Evolutionary conservation across 2,329 filamentous ascomycete genomes (phyloP).

Genomic region (Sporothrix brasiliensis): DNA sequence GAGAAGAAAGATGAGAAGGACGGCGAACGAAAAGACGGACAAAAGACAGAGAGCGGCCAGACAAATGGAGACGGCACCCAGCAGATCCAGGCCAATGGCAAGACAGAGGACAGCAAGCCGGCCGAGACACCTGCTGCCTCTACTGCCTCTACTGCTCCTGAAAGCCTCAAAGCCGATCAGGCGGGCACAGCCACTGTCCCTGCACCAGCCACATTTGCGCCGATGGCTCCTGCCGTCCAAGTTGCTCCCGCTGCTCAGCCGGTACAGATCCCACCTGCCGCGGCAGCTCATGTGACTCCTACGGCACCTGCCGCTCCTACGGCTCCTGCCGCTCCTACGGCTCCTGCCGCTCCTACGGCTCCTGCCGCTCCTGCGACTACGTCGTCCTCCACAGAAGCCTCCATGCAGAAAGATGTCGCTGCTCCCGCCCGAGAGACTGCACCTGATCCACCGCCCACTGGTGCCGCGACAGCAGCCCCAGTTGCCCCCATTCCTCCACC

Average conservation of each 20-base stretch:
- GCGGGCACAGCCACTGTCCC: neutral
- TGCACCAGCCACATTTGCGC: neutral
- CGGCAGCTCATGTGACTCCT: neutral
- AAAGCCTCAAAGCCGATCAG: too few species aligned
- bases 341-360: neutral
- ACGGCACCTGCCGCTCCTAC: neutral
- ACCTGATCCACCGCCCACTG: neutral
- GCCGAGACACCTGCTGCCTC: neutral
- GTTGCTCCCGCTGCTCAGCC: neutral
- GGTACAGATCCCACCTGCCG: neutral
- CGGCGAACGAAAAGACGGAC: neutral
- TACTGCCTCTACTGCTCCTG: neutral
- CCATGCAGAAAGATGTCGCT: neutral
- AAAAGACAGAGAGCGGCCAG: neutral
- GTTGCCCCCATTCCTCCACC: neutral
- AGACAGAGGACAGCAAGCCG: neutral
- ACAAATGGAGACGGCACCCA: neutral
- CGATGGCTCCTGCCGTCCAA: neutral
- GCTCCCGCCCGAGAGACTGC: neutral
- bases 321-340: neutral
- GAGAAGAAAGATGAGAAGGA: neutral
- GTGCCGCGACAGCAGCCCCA: neutral
- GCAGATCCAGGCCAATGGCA: neutral
- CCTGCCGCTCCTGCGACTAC: neutral
- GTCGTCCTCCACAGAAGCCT: neutral